Evolutionary conservation across 257 asterid genomes (phyloP).

Genomic region (Gardenia jasminoides): DNA sequence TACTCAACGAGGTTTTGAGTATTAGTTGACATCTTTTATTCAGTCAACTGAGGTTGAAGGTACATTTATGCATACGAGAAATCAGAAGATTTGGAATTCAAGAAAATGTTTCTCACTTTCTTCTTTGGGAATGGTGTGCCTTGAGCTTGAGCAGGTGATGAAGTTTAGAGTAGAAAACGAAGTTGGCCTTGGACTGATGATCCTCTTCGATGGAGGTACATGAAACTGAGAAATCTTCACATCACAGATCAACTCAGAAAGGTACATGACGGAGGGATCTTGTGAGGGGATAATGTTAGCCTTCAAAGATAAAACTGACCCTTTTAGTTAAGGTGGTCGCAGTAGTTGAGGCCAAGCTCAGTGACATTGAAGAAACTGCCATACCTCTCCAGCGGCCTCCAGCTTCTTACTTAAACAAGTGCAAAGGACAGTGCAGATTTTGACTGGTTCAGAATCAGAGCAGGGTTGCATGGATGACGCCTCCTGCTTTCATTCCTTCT

Average conservation of each 20-base stretch:
- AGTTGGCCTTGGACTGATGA: slow-evolving; percentile 25
- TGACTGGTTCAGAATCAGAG: slow-evolving; percentile 25
- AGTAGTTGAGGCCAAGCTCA: slow-evolving; percentile 39
- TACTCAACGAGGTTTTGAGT: too few relatives aligned
- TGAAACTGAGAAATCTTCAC: slow-evolving; percentile 26
- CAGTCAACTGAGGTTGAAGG: not conserved
- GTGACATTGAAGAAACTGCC: slow-evolving; percentile 63
- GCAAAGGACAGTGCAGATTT: slow-evolving; percentile 27
- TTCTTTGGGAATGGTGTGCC: slow-evolving; percentile 30
- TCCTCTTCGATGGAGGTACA: slow-evolving; percentile 24
- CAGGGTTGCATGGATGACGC: not conserved
- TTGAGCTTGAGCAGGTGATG: slow-evolving; percentile 45
- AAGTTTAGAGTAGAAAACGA: slow-evolving; percentile 11
- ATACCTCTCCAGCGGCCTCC: slow-evolving; percentile 29
- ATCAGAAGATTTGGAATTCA: too few relatives aligned
- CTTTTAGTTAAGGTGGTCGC: slow-evolving; percentile 34
- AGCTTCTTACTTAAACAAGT: slow-evolving; percentile 14
- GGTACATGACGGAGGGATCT: not conserved
- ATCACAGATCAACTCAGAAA: not conserved
- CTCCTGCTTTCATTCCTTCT: too few relatives aligned
- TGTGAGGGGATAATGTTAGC: not conserved
- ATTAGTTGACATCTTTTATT: not conserved
- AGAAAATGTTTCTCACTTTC: slow-evolving; percentile 32
- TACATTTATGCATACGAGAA: too few relatives aligned
- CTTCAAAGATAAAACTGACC: slow-evolving; percentile 32